Base-by-base conservation (phyloP, 2,329 filamentous ascomycete genomes). In the Cercospora berteroae region DNA sequence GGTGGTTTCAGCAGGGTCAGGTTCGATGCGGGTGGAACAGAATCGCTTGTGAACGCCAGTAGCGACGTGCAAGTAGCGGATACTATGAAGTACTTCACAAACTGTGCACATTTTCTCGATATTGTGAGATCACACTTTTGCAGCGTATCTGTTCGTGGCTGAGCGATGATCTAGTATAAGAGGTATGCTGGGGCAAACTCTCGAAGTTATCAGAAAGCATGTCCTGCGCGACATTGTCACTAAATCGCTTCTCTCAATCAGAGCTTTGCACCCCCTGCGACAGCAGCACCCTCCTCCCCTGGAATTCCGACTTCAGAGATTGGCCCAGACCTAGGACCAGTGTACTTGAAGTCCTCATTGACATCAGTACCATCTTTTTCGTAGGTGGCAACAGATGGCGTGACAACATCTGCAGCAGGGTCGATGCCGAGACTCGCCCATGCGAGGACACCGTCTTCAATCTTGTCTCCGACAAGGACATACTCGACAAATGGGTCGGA, bases 401-500 rank as follows among this genome's bases (percentile, higher is more conserved):
- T 65, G 10, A 69, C 63, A 8, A 63, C 8, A 56, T 72, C 74
- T 20, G 70, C 75, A 50, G 78, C 70, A 42, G 77, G 74, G 68
- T 83, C 82, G 57, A 87, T 80, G 5, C 82, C 85, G 50, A 87
- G 78, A 3, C 80, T 80, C 67, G 87, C 82, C 84, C 85, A 88
- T 4, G 80, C 82, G 61, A 88, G 78, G 33, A 87, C 72, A 39
- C 86, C 86, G 60, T 87, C 84, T 4, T 76, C 69, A 9, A 85
- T 74, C 39, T 78, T 75, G 55, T 88, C 82, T 7, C 87, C 86
- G 1, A 89, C 81, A 13, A 84, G 80, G 12, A 85, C 81, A 71
- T 87, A 88, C 73, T 88, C 82, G 67, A 87, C 79, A 73, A 88
- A 81, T 0, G 87, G 88, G 72, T 88, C 85, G 64, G 84, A 85